Base-by-base conservation (phyloP, 805 yeast genomes). In the Metschnikowia bowlesiae region DNA sequence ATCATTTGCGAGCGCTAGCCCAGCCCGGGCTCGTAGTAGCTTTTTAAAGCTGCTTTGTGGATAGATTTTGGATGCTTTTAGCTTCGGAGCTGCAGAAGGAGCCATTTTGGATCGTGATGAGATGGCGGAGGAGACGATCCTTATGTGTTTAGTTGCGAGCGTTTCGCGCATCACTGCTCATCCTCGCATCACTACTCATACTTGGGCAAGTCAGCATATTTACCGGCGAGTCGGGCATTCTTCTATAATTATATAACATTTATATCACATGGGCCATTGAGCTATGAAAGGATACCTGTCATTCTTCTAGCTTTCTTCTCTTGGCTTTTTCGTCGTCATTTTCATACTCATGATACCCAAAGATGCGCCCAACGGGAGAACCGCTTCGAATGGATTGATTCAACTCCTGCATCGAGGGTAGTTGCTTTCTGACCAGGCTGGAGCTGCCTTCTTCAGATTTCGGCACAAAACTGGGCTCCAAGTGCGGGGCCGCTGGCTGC, bases 321-420 rank as follows among this genome's bases (percentile, higher is more conserved):
- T 57, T 57, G n/a, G 14, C 26, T 35, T 29, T 31, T 22, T 53
- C 60, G 5, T 51, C 56, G 3, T 45, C 57, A 6, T 22, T 31
- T 32, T 46, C 52, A 8, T 39, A 33, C 38, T 46, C 33, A 37
- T 28, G 37, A 32, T 43, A 28, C 29, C 42, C 30, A 41, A 39
- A 39, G 18, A 32, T 26, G 13, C 48, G 28, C 13, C 31, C 32
- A 34, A 36, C 32, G 8, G 51, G 41, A 29, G 59, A 39, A 18
- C 53, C 54, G 37, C 39, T 50, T 18, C 65, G 61, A 35, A 70
- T 60, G 29, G 68, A 61, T 46, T 65, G 67, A 49, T 68, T 70
- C 37, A 71, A 59, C 52, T 71, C 75, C 34, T 66, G 63, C 35
- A 71, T 73, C 8, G 70, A 65, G 4, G 75, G 75, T 22, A 71